These are phyloP conservation scores for Lichina pygmaea DNA, from an alignment of 495 filamentous ascomycete species.

Conservation along the genomic window DNA sequence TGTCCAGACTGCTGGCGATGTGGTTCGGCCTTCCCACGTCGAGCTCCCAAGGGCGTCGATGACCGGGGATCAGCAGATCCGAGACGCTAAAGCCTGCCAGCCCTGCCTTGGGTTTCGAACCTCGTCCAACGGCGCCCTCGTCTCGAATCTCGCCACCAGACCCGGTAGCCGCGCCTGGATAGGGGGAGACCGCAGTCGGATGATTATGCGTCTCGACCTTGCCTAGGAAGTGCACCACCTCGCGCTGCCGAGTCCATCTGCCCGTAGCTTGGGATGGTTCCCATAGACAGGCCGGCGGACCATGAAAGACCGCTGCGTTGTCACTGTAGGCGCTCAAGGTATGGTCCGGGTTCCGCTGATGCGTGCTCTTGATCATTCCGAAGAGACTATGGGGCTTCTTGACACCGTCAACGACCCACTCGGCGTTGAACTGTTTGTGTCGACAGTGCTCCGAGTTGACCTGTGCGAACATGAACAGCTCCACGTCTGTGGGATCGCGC, in stretches of 20 bases:
- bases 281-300: constrained; percentile 50
- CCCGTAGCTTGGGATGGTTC: constrained; percentile 62
- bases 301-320: constrained; percentile 81
- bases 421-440: constrained; percentile 80
- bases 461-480: constrained; percentile 98
- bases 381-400: constrained; percentile 58
- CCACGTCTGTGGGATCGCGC: constrained; percentile 61
- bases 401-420: constrained; percentile 86
- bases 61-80: constrained; percentile 64
- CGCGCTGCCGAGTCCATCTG: constrained; percentile 67
- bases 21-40: constrained; percentile 76
- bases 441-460: constrained; percentile 66
- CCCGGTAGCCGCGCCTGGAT: constrained; percentile 71
- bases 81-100: constrained; percentile 85
- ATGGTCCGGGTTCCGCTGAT: constrained; percentile 45
- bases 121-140: constrained; percentile 79
- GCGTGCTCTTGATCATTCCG: constrained; percentile 85
- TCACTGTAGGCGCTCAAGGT: constrained; percentile 92
- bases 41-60: constrained; percentile 64
- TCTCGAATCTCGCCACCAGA: constrained; percentile 89
- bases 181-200: constrained; percentile 80
- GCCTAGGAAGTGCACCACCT: constrained; percentile 62
- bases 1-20: constrained; percentile 77
- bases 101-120: constrained; percentile 81
- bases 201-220: constrained; percentile 99